A percentile compares a stretch with the other conserved stretches of the same genome.
Conservation (phyloP, 371 early-diverging fungal species). For the Chytridium lagenaria region DNA sequence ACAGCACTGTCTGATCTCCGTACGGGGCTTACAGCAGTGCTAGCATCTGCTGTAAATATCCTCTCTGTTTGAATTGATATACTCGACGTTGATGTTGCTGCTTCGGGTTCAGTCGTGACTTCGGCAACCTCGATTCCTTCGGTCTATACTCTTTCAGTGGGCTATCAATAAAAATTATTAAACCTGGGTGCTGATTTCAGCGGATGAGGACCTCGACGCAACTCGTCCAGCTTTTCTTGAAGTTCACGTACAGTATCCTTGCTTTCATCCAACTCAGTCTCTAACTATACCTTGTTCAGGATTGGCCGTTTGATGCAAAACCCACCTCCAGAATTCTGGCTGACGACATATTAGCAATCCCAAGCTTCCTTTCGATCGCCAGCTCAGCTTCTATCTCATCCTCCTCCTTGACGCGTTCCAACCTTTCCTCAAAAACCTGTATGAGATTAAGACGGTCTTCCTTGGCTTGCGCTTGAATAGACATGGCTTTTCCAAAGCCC, state of each 20-base stretch:
- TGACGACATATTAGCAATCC: neutral
- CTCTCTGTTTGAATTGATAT: no score
- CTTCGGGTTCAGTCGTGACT: no score
- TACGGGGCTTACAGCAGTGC: neutral
- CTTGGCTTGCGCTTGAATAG: slow-evolving; percentile 2
- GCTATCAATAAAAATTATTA: neutral
- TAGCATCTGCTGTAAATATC: neutral
- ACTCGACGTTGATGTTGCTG: no score
- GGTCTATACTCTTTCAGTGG: neutral
- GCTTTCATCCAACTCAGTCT: neutral
- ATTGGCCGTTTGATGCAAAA: neutral
- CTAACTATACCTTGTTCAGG: no score
- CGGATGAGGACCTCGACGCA: neutral
- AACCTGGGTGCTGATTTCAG: neutral
- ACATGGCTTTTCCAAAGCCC: neutral
- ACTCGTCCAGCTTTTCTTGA: neutral
- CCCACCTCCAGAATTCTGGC: neutral
- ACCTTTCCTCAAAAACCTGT: neutral
- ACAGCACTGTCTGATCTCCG: neutral
- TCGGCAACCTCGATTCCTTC: neutral
- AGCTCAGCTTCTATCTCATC: slow-evolving; percentile 7
- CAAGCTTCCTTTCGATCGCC: slow-evolving; percentile 23
- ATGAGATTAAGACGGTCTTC: neutral
- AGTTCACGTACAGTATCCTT: neutral
- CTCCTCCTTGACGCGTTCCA: neutral